Percentiles rank a stretch among this genome's conserved stretches.
These are phyloP conservation scores for Blumeriella jaapii DNA, from an alignment of 2,329 filamentous ascomycete species.

Conservation along the genomic window DNA sequence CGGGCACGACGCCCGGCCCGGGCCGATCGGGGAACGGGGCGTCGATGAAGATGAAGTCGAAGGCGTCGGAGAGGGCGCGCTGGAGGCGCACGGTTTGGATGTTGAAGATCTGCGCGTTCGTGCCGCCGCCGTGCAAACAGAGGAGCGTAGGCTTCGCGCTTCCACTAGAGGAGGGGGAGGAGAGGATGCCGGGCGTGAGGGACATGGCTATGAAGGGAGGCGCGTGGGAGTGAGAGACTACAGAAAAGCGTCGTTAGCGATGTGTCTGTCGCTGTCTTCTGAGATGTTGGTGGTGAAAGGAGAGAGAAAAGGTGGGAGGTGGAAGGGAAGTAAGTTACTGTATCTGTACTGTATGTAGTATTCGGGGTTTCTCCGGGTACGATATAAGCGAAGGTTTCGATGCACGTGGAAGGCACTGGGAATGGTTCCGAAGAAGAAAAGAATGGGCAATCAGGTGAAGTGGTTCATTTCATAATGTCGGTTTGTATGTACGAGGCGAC, in stretches of 20 bases:
- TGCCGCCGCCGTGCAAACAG: constrained; percentile 16
- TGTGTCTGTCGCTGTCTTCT: too few relatives aligned
- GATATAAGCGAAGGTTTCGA: too few relatives aligned
- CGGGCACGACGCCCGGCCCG: constrained; percentile 49
- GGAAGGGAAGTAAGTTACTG: too few relatives aligned
- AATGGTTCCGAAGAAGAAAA: too few relatives aligned
- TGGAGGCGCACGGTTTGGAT: constrained; percentile 18
- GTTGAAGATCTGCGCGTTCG: constrained; percentile 14
- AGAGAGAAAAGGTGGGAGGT: background rate
- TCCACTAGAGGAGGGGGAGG: constrained; percentile 2
- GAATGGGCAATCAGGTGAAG: too few relatives aligned
- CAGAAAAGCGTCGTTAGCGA: too few relatives aligned
- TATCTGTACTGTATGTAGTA: too few relatives aligned
- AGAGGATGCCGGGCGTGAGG: background rate
- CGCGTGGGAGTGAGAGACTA: too few relatives aligned
- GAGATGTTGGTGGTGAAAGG: background rate
- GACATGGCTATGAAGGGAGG: constrained; percentile 3
- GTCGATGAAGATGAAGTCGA: constrained; percentile 63
- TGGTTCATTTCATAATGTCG: too few relatives aligned
- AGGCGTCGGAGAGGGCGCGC: constrained; percentile 31
- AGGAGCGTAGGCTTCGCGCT: constrained; percentile 9
- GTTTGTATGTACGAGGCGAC: too few relatives aligned
- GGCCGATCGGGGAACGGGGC: constrained; percentile 52
- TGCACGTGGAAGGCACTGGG: too few relatives aligned
- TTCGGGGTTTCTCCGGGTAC: too few relatives aligned